A percentile compares a stretch with the other conserved stretches of the same genome.
Conservation (phyloP, 352 stramenopile species). For the Plasmopara halstedii region DNA sequence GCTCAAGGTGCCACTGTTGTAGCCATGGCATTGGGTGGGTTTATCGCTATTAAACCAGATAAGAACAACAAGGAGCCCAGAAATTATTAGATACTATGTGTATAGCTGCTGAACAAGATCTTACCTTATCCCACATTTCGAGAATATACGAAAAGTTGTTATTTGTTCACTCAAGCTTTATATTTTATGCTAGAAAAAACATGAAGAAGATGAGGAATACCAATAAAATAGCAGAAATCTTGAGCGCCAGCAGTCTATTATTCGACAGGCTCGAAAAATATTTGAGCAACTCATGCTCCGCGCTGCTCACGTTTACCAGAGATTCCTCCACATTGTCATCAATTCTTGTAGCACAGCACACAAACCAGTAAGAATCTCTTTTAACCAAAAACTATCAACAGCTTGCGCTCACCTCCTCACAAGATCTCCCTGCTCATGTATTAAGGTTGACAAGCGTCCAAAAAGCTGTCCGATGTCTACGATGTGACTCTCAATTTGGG, state of each 20-base stretch:
- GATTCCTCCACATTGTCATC: slow-evolving; percentile 82
- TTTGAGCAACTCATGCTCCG: slow-evolving; percentile 78
- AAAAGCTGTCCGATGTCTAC: slow-evolving; percentile 83
- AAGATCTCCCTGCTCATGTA: slow-evolving; percentile 76
- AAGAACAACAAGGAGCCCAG: slow-evolving; percentile 16
- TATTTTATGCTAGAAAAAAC: slow-evolving; percentile 78
- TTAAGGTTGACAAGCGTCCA: slow-evolving; percentile 66
- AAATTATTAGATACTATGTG: slow-evolving; percentile 1
- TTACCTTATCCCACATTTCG: no score
- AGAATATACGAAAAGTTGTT: not conserved
- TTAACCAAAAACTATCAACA: not conserved
- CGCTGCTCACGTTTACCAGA: slow-evolving; percentile 61
- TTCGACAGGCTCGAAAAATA: slow-evolving; percentile 82
- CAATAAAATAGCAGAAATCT: slow-evolving; percentile 83
- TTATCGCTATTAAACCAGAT: slow-evolving; percentile 54
- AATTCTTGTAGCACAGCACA: slow-evolving; percentile 42
- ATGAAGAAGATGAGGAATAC: slow-evolving; percentile 86
- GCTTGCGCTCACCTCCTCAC: slow-evolving; percentile 48
- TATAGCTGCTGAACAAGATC: no score
- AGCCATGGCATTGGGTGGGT: slow-evolving; percentile 52
- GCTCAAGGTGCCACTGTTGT: slow-evolving; percentile 69
- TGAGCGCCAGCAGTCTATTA: slow-evolving; percentile 81
- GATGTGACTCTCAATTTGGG: slow-evolving; percentile 83
- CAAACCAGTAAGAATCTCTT: not conserved
- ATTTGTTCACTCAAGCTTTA: slow-evolving; percentile 11